Conservation (phyloP, 108 stramenopile genomes). For the Epithemia pelagica region DNA sequence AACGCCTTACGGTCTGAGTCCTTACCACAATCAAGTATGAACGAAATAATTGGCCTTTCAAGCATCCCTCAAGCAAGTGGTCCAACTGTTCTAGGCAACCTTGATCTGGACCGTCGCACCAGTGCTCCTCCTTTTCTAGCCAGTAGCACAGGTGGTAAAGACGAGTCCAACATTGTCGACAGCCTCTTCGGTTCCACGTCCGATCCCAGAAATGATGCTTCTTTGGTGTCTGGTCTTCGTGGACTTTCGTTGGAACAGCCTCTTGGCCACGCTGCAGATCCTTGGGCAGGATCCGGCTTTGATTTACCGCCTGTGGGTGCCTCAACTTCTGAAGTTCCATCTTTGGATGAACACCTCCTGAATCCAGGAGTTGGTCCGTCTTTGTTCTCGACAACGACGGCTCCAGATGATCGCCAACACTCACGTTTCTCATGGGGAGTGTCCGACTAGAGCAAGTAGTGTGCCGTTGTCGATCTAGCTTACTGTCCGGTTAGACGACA, state of each 20-base stretch:
- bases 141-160: conserved; percentile 3
- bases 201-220: not conserved
- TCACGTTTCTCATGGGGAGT: not conserved
- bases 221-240: not conserved
- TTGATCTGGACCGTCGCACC: not conserved
- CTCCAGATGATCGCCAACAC: not conserved
- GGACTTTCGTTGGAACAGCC: not conserved
- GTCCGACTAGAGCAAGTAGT: not conserved
- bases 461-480: not conserved
- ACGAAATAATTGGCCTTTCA: not conserved
- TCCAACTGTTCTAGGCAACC: not conserved
- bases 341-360: not conserved
- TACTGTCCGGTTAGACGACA: not conserved
- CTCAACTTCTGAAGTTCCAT: not conserved
- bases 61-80: not conserved
- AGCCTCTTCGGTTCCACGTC: conserved; percentile 29
- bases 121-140: not conserved
- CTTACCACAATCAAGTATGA: not conserved
- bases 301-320: not conserved
- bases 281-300: not conserved
- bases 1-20: not conserved
- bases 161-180: conserved; percentile 39
- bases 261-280: not conserved
- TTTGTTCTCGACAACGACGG: not conserved
- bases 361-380: not conserved